These are phyloP conservation scores for Penicillium sp. DNA, from an alignment of 2,329 filamentous ascomycete species.

Conservation along the genomic window DNA sequence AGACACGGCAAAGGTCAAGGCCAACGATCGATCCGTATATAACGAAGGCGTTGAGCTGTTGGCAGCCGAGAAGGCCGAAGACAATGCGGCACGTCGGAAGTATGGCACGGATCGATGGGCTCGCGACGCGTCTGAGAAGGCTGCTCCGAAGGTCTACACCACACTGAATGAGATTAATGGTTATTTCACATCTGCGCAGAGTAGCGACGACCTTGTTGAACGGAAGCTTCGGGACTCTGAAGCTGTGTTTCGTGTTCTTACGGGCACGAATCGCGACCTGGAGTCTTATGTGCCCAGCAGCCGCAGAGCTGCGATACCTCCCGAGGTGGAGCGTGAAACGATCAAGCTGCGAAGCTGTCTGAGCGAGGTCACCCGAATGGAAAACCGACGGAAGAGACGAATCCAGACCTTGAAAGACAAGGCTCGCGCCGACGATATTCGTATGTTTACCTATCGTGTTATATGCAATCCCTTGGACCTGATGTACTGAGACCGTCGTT, in stretches of 20 bases:
- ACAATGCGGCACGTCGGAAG: conserved; percentile 69
- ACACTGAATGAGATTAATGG: conserved; percentile 77
- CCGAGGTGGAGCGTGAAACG: conserved; percentile 75
- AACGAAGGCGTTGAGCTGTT: conserved; percentile 79
- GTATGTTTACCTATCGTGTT: conserved; percentile 41
- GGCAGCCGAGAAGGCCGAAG: conserved; percentile 76
- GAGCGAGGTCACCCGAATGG: conserved; percentile 80
- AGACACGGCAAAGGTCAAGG: conserved; percentile 86
- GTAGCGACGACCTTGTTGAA: conserved; percentile 67
- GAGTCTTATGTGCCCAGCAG: conserved; percentile 89
- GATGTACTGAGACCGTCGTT: conserved; percentile 2
- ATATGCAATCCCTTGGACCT: neutral
- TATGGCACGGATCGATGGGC: conserved; percentile 87
- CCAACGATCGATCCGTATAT: conserved; percentile 72
- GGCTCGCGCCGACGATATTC: conserved; percentile 82
- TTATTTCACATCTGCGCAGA: conserved; percentile 72
- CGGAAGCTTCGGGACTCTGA: conserved; percentile 77
- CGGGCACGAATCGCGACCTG: conserved; percentile 73
- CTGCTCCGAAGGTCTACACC: conserved; percentile 69
- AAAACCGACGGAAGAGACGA: conserved; percentile 74
- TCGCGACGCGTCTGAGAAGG: conserved; percentile 65
- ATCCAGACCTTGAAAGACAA: conserved; percentile 76
- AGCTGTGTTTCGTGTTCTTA: conserved; percentile 69
- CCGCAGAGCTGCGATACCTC: conserved; percentile 72
- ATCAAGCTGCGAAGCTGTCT: conserved; percentile 72